Conservation (phyloP, 164 flowering plant species). For the Santalum album region DNA sequence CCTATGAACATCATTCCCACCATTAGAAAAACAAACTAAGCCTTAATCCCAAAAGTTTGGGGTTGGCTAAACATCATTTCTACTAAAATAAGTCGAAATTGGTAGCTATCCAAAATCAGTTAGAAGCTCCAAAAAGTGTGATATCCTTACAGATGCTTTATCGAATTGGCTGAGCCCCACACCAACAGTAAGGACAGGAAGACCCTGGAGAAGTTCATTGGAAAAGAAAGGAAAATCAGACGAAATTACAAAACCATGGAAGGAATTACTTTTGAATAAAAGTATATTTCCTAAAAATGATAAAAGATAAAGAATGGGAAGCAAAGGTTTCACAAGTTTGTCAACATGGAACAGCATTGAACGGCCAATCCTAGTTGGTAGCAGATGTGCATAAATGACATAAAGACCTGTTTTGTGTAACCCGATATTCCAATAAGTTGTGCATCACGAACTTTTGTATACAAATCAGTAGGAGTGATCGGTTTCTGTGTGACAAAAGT, state of each 20-base stretch:
- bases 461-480: conserved; percentile 62
- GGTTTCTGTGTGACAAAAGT: conserved; percentile 59
- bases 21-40: too few relatives aligned
- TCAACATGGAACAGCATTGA: too few relatives aligned
- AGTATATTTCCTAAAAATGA: too few relatives aligned
- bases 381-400: neutral
- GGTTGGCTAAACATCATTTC: too few relatives aligned
- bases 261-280: neutral
- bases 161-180: conserved; percentile 87
- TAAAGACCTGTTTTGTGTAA: conserved; percentile 74
- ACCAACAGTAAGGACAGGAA: conserved; percentile 85
- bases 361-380: too few relatives aligned
- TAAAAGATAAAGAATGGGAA: neutral
- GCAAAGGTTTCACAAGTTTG: neutral
- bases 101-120: too few relatives aligned
- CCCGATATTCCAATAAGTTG: conserved; percentile 88
- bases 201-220: conserved; percentile 55
- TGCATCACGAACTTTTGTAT: conserved; percentile 73
- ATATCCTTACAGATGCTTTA: conserved; percentile 83
- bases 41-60: too few relatives aligned
- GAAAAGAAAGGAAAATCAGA: conserved; percentile 1
- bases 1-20: too few relatives aligned
- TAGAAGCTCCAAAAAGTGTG: too few relatives aligned
- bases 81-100: neutral
- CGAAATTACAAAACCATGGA: neutral